Conservation (phyloP, 2,329 filamentous ascomycete species). For the Botrytis aclada region DNA sequence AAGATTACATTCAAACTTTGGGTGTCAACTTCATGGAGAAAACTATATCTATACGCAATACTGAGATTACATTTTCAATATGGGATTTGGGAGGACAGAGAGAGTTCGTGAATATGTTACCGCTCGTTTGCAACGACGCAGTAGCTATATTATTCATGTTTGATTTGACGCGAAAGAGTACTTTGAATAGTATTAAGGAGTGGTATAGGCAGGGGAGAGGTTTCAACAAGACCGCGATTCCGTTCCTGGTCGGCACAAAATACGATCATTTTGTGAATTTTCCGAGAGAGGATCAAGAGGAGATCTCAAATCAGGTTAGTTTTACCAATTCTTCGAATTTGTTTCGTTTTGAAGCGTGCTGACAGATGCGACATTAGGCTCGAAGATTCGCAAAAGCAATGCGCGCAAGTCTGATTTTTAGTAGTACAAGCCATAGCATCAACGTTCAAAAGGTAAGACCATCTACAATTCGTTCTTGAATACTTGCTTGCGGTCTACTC, state of each 20-base stretch:
- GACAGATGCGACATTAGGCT: slow-evolving; percentile 54
- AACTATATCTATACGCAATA: slow-evolving; percentile 98
- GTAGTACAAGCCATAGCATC: slow-evolving; percentile 98
- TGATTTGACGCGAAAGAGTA: slow-evolving; percentile 95
- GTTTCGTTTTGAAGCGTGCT: slow-evolving; percentile 4
- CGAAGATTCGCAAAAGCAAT: slow-evolving; percentile 97
- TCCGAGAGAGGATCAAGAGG: slow-evolving; percentile 93
- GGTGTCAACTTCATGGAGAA: slow-evolving; percentile 99
- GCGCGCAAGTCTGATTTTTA: slow-evolving; percentile 96
- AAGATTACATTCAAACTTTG: slow-evolving; percentile 98
- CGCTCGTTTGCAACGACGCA: slow-evolving; percentile 97
- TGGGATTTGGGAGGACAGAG: slow-evolving; percentile 98
- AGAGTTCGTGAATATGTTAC: slow-evolving; percentile 99
- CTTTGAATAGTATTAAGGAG: slow-evolving; percentile 98
- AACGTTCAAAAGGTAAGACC: slow-evolving; percentile 90
- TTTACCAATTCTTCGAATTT: background rate
- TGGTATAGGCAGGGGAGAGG: slow-evolving; percentile 97
- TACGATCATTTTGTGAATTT: slow-evolving; percentile 99
- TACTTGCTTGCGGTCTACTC: background rate
- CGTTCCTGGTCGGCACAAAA: slow-evolving; percentile 94
- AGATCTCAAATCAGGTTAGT: slow-evolving; percentile 89
- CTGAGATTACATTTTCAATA: slow-evolving; percentile 98
- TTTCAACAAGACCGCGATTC: slow-evolving; percentile 99
- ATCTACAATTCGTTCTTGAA: background rate
- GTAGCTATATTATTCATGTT: slow-evolving; percentile 99